Conservation (phyloP, 192 early-diverging fungal genomes). For the Helicostylum pulchrum region DNA sequence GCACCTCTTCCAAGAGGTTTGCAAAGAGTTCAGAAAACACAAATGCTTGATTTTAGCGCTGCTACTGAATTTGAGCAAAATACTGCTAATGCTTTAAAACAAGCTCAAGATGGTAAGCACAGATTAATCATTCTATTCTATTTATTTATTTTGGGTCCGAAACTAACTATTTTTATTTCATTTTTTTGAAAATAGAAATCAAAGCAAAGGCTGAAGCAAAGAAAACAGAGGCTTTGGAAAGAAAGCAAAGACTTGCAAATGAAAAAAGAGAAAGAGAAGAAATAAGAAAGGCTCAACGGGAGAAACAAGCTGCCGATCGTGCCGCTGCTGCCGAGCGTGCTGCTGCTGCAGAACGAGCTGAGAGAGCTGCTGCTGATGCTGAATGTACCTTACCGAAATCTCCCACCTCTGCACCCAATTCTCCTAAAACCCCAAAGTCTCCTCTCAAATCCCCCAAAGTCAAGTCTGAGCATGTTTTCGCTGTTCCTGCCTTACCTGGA, state of each 20-base stretch:
- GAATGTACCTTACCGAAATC: background rate
- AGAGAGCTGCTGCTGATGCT: background rate
- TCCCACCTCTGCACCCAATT: background rate
- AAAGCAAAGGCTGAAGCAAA: background rate
- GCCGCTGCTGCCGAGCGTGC: too few relatives aligned
- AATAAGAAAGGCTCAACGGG: background rate
- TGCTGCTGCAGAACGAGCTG: background rate
- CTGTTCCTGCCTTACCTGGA: too few relatives aligned
- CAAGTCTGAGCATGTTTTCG: too few relatives aligned
- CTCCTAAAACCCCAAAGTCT: background rate
- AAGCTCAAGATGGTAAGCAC: conserved; percentile 5
- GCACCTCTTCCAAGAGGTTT: conserved; percentile 17
- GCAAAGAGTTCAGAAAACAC: conserved; percentile 14
- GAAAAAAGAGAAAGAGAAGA: conserved; percentile 6
- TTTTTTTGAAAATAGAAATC: conserved; percentile 2
- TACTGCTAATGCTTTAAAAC: conserved; percentile 7
- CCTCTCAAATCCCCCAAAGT: too few relatives aligned
- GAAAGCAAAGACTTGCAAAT: background rate
- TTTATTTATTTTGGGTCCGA: background rate
- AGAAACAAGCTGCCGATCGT: background rate
- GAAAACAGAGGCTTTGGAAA: background rate
- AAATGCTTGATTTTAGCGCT: conserved; percentile 29
- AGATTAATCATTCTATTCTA: background rate
- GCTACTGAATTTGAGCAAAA: conserved; percentile 21
- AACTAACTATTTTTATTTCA: background rate